Evolutionary conservation across 257 asterid species (phyloP), one percentile per base, ranked within the genome.

Genomic region (Solanum acaule): DNA sequence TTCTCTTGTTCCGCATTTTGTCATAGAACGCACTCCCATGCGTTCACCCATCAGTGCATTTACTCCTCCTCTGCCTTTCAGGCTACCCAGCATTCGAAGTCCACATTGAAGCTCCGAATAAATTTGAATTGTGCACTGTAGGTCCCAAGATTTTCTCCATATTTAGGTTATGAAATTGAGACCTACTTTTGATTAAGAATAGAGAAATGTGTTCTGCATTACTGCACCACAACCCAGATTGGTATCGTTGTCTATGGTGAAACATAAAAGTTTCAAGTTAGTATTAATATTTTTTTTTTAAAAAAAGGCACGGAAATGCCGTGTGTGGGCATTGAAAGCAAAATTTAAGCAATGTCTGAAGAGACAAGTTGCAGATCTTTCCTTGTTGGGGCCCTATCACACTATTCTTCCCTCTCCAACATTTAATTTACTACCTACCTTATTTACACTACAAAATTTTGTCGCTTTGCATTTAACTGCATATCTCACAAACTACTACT

Each of bases 271-370:
- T 10, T 81, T 2, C 70, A 82, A 82, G 8, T 49, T 82, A 70
- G 42, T 46, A 3, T 31, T 10, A 27, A 77, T n/a, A n/a, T n/a
- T n/a, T n/a, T n/a, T n/a, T n/a, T n/a, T 13, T 46, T 33, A 33
- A 40, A 49, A 15, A 49, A 75, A 52, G 87, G 91, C 96, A 94
- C 95, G 96, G 90, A 93, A 87, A 94, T 90, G 91, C 83, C 96
- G 95, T 94, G 96, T 88, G 89, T 90, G 90, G 68, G 92, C 94
- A 94, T 94, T 93, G 84, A 93, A 85, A 37, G 82, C 77, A 5
- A 5, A 20, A 79, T 79, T 79, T 79, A 79, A 79, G 85, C 85
- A 46, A 1, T 49, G 86, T 49, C 44, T 49, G 11, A 65, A 87
- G 37, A 85, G 91, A 89, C 94, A 93, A 90, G 76, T 92, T 92